Percentiles rank a stretch among this genome's conserved stretches.
phyloP scores from a whole-genome alignment of 495 filamentous ascomycete genomes.

The Lasiosphaeris hirsuta region DNA sequence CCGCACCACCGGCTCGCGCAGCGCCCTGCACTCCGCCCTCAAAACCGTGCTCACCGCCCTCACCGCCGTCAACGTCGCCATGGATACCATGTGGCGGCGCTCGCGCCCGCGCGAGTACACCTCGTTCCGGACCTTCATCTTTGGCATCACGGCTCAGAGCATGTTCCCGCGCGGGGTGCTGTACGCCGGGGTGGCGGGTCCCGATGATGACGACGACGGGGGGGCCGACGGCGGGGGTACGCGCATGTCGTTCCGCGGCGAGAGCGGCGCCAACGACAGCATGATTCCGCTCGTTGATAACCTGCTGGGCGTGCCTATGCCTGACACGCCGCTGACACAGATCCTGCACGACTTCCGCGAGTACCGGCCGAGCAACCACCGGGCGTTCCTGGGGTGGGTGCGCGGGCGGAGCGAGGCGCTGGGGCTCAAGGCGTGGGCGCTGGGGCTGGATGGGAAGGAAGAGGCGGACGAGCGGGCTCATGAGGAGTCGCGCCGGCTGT shows the following conservation, averaged over 20 bases:
- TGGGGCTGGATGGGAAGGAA: constrained; percentile 44
- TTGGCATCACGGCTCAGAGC: constrained; percentile 80
- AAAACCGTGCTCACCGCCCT: constrained; percentile 58
- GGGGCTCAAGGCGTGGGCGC: constrained; percentile 59
- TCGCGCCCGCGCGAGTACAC: constrained; percentile 75
- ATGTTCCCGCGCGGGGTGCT: constrained; percentile 91
- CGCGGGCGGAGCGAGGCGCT: constrained; percentile 51
- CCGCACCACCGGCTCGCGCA: constrained; percentile 29
- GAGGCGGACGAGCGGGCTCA: constrained; percentile 20
- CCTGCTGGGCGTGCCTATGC: constrained; percentile 75
- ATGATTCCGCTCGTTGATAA: constrained; percentile 85
- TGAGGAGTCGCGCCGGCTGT: constrained; percentile 50
- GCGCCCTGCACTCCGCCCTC: constrained; percentile 62
- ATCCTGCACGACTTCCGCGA: constrained; percentile 81
- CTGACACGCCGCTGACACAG: constrained; percentile 74
- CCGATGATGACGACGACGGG: constrained; percentile 59
- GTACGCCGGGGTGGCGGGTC: constrained; percentile 71
- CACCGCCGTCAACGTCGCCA: constrained; percentile 66
- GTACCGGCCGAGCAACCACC: constrained; percentile 82
- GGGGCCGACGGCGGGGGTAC: constrained; percentile 56
- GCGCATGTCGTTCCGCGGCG: constrained; percentile 74
- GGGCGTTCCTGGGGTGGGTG: constrained; percentile 75
- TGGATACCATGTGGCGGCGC: constrained; percentile 88
- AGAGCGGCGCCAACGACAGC: constrained; percentile 86
- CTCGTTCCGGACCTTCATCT: constrained; percentile 89